phyloP scores from a whole-genome alignment of 495 filamentous ascomycete genomes.

The Beverwykella pulmonaria region DNA sequence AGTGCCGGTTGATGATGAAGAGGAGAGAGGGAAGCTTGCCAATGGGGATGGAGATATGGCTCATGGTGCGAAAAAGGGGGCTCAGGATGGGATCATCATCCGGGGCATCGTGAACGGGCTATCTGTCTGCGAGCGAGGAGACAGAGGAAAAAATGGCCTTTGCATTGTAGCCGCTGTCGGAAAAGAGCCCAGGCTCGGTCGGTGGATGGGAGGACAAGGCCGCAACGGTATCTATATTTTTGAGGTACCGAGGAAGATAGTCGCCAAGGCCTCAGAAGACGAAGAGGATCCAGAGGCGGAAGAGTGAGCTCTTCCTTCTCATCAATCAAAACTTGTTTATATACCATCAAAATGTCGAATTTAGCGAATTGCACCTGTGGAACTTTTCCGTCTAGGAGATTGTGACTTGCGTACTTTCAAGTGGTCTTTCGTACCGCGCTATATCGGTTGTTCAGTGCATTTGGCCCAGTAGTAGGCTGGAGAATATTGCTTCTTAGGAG shows the following conservation, averaged over 20 bases:
- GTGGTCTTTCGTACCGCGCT: too few species aligned
- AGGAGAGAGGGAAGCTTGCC: not conserved
- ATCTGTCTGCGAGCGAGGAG: constrained; percentile 76
- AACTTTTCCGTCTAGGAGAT: too few species aligned
- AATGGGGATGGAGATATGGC: constrained; percentile 3
- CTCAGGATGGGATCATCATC: constrained; percentile 48
- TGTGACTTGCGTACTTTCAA: too few species aligned
- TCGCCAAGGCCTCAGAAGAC: not conserved
- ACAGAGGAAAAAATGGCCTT: constrained; percentile 68
- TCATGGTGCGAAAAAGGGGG: not conserved
- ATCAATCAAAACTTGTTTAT: not conserved
- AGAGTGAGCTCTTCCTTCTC: not conserved
- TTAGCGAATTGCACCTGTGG: not conserved
- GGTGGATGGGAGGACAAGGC: constrained; percentile 70
- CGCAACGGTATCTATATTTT: constrained; percentile 80
- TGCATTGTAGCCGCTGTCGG: constrained; percentile 81
- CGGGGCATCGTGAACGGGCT: constrained; percentile 86
- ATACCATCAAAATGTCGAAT: not conserved
- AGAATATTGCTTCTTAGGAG: constrained; percentile 79
- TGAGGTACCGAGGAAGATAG: constrained; percentile 62
- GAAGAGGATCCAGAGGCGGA: constrained; percentile 10
- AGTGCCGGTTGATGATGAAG: constrained; percentile 8
- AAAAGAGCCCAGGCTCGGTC: constrained; percentile 80
- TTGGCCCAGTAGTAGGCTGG: constrained; percentile 79
- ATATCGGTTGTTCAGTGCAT: constrained; percentile 65